Evolutionary conservation across 2,329 filamentous ascomycete genomes (phyloP), one percentile per base, ranked within the genome.

Genomic region (Bimuria novae-zelandiae): DNA sequence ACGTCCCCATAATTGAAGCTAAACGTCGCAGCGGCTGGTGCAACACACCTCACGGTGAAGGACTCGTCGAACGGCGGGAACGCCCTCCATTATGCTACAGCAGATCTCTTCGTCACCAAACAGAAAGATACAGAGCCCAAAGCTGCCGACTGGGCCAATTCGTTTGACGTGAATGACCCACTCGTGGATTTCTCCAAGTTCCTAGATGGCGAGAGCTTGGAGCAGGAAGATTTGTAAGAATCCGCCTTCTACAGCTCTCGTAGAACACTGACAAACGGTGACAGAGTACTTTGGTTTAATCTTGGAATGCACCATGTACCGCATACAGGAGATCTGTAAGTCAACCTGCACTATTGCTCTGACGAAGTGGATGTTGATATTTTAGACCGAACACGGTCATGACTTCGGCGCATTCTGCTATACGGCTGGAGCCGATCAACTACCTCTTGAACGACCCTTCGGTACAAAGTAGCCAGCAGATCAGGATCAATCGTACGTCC

Each of bases 121-220:
- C 79, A 76, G 6, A 80, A 84, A 49, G 81, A 85, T 58, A 79
- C 76, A 0, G 82, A 85, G 64, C 79, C 79, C 1, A 70, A 71
- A 3, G 69, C 70, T 30, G 76, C 78, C 0, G 75, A 82, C 32
- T 68, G 78, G 0, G 72, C 75, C 51, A 82, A 83, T 58, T 75
- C 68, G 42, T 75, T 78, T 57, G 73, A 79, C 25, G 69, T 75
- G 0, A 33, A 71, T 3, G 74, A 82, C 46, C 82, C 82, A 4
- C 70, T 79, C 3, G 67, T 84, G 17, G 72, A 83, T 59, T 84
- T 84, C 57, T 65, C 65, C 35, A 74, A 76, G 23, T 82, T 82
- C 64, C 77, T 81, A 30, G 66, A 82, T 56, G 73, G 66, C 14
- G 79, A 82, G 59, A 63, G 64, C 55, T 51, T 77, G 4, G 74